Evolutionary conservation across 2,329 filamentous ascomycete genomes (phyloP), one percentile per base, ranked within the genome.

Genomic region (Pseudogymnoascus sp.): DNA sequence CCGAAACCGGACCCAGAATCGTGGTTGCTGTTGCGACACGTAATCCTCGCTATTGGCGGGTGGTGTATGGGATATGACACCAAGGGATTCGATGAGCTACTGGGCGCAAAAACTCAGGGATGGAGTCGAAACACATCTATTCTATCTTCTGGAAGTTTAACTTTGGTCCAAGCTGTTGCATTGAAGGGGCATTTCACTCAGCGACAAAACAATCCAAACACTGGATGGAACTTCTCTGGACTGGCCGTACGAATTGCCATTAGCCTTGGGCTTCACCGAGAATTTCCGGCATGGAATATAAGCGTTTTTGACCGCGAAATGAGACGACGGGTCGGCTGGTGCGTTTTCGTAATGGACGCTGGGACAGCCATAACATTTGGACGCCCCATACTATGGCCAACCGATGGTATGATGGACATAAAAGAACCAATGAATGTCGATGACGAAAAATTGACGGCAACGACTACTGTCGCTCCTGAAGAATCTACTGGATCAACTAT

Each of bases 191-290:
- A 79, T 40, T 77, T 78, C 63, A 71, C 78, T 8, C 78, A 80
- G 63, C 79, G 79, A 64, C 73, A 75, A 25, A 77, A 80, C 65
- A 74, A 78, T 18, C 78, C 78, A 9, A 80, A 80, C 62, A 79
- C 77, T 0, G 77, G 78, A 5, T 79, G 77, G 61, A 80, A 78
- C 63, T 78, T 78, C 48, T 72, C 79, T 27, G 78, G 78, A 2
- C 73, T 80, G 13, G 78, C 78, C 4, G 73, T 75, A 4, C 72
- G 77, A n/a, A 76, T 80, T 72, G 78, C 78, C 0, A 71, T 80
- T 10, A 77, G 78, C 1, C 66, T 80, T 13, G 78, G 78, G 0
- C 72, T 80, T 0, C 77, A 80, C 64, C 73, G 75, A 7, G 78
- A 80, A 62, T 68, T 76, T 8, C 70, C 71, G 1, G 70, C 69